phyloP scores from a whole-genome alignment of 345 rosid species.

The Populus euphratica region DNA sequence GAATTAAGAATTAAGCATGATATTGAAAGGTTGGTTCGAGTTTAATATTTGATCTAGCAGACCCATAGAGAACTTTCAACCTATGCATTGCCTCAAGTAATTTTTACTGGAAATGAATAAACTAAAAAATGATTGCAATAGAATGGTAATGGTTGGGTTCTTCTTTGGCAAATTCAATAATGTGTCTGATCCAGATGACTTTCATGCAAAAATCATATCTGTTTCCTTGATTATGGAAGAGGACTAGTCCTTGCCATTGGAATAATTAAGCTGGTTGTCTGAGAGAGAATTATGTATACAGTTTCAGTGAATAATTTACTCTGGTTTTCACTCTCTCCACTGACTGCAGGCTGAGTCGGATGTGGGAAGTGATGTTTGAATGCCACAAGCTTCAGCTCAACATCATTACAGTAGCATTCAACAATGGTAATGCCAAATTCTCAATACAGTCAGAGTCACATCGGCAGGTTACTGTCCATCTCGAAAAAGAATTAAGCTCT shows the following conservation, averaged over 20 bases:
- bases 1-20: neutral
- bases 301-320: neutral
- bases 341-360: conserved; percentile 68
- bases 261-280: neutral
- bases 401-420: conserved; percentile 51
- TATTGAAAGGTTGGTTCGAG: neutral
- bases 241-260: neutral
- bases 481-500: conserved; percentile 56
- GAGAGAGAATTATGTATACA: neutral
- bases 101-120: neutral
- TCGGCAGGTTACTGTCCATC: conserved; percentile 56
- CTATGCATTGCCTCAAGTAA: neutral
- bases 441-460: conserved; percentile 60
- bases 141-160: neutral
- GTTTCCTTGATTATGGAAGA: neutral
- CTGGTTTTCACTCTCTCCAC: neutral
- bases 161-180: neutral
- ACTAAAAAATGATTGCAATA: neutral
- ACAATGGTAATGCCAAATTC: conserved; percentile 39
- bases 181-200: neutral
- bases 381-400: conserved; percentile 76
- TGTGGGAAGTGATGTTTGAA: conserved; percentile 95
- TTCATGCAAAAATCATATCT: neutral
- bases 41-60: neutral
- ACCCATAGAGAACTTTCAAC: neutral